Base-by-base conservation (phyloP, 495 filamentous ascomycete species). In the Bacidia rubella region DNA sequence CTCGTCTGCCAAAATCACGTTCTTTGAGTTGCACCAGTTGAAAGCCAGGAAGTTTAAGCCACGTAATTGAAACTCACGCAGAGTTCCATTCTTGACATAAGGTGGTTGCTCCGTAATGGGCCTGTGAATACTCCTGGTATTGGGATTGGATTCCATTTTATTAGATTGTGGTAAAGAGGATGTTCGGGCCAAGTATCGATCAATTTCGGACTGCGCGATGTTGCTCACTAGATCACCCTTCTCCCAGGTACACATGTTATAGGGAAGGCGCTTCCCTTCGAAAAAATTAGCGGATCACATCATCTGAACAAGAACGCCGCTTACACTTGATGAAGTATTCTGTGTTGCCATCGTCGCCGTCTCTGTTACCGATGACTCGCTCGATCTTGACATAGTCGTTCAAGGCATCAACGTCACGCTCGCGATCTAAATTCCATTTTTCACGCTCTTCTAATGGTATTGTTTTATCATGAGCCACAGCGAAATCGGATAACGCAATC, bases 221-320 rank as follows among this genome's bases (percentile, higher is more conserved):
- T 80, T 68, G 60, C 79, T 82, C 57, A 97, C 70, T 17, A 93
- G 68, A 5, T 79, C 70, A 17, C 79, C 85, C n/a, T 67, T 65
- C 62, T 99, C 92, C 92, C 92, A 99, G 15, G 92, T 99, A 71
- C 85, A 93, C 24, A 76, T 79, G 57, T 96, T 90, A 65, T 98
- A 98, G 48, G 80, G 80, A 21, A 95, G 74, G 4, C 86, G 83
- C 65, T 81, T 85, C 84, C 73, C 73, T 76, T 44, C 40, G 32
- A 38, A 23, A 24, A 22, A 51, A 54, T 65, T 57, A 65, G 54
- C 44, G n/a, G n/a, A n/a, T n/a, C n/a, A 35, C 29, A 35, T 35
- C 29, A 7, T 5, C 5, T 35, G 29, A 15, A 35, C 29, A 35
- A 7, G 29, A 15, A 29, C 24, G 46, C 21, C 44, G 52, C 67